Base-by-base conservation (phyloP, 164 flowering plant genomes). In the Berberis vulgaris region DNA sequence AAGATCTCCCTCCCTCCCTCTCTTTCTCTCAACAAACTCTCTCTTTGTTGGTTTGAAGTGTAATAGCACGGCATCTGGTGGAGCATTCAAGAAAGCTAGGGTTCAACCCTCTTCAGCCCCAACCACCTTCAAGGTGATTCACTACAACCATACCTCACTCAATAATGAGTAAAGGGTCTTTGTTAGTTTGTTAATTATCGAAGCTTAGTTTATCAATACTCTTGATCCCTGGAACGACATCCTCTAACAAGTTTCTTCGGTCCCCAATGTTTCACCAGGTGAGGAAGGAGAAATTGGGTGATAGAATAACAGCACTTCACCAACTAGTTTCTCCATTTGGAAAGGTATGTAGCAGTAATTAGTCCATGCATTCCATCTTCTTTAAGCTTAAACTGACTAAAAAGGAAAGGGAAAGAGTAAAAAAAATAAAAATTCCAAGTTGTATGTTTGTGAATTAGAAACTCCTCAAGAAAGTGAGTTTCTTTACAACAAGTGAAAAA, bases 11-110 rank as follows among this genome's bases (percentile, higher is more conserved):
- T 1, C 4, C 6, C 26, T 63, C 7, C n/a, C 26, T 26, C 2
- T 62, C 65, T 61, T 45, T 53, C 60, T 66, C 61, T 49, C 59
- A 26, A 26, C 26, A 26, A 26, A 26, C 26, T 4, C 39, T 60
- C 56, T 41, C 44, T 46, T 68, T 65, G 56, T 40, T 68, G 2
- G 10, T 11, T 43, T 53, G 60, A 62, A 88, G 96, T 74, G 86
- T 73, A 81, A 85, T 71, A 83, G 85, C 86, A 74, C 76, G 66
- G 72, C 71, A 50, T 70, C 61, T 61, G 91, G 97, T 72, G 86
- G 88, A 67, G 83, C 79, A 57, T 52, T 72, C 50, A 91, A 91
- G 87, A 91, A 85, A 76, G 84, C 97, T 64, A 86, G 81, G 81
- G 79, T 91, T 80, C 96, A 86, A 65, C 72, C 85, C 49, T 76